phyloP scores from a whole-genome alignment of 495 filamentous ascomycete genomes.

The Parathielavia appendiculata region DNA sequence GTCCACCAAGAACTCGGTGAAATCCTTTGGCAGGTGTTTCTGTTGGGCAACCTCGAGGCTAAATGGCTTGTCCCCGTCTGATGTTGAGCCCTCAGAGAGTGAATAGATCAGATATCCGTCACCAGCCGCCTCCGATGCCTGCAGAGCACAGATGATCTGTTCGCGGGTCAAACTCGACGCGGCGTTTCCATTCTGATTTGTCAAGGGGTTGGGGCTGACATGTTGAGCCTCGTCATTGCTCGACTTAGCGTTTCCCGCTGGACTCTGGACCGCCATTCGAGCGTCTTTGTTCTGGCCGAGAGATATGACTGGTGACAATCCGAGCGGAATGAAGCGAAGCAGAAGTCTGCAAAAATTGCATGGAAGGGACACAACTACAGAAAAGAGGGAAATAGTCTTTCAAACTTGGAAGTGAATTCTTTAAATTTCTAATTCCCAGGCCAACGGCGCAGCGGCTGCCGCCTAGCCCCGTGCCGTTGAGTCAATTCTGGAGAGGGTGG shows the following conservation, averaged over 20 bases:
- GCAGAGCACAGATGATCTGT: conserved; percentile 35
- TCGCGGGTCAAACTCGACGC: conserved; percentile 24
- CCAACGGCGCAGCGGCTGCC: conserved; percentile 6
- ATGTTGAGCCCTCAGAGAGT: conserved; percentile 27
- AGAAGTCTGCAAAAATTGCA: not conserved
- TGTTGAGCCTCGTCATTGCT: not conserved
- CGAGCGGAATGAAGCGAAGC: not conserved
- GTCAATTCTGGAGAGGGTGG: not conserved
- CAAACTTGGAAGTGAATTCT: not conserved
- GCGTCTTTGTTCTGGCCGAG: not conserved
- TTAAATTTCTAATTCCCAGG: conserved; percentile 20
- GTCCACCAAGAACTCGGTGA: conserved; percentile 27
- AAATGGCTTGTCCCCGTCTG: conserved; percentile 22
- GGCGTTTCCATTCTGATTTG: not conserved
- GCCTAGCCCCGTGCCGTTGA: not conserved
- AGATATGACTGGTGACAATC: not conserved
- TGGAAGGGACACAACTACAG: not conserved
- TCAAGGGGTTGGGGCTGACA: not conserved
- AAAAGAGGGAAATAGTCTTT: not conserved
- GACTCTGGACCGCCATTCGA: not conserved
- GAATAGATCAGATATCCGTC: conserved; percentile 33
- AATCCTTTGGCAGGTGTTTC: conserved; percentile 29
- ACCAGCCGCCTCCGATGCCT: not conserved
- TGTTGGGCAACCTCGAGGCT: conserved; percentile 23
- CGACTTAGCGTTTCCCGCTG: not conserved